These are phyloP conservation scores for Tulasnella sp. DNA, from an alignment of 768 basidiomycete species.

Conservation along the genomic window DNA sequence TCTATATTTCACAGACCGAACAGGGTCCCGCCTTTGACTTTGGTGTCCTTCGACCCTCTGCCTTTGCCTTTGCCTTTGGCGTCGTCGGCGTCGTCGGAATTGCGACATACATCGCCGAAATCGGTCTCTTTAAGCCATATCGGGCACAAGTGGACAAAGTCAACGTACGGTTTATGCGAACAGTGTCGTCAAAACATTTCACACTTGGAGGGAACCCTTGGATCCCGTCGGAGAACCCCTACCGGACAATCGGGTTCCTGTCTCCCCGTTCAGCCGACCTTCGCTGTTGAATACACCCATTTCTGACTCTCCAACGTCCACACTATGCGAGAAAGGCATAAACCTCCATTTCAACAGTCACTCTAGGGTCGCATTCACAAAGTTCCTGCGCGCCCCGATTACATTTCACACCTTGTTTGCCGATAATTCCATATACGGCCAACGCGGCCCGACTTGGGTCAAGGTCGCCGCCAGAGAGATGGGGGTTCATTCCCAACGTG, in stretches of 20 bases:
- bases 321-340: not conserved
- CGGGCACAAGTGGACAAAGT: not conserved
- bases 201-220: not conserved
- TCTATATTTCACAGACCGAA: too few species aligned
- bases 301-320: not conserved
- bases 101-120: not conserved
- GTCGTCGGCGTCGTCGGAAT: not conserved
- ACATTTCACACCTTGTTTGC: not conserved
- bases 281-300: not conserved
- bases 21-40: too few species aligned
- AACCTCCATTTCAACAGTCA: not conserved
- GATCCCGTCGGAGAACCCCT: conserved; percentile 12
- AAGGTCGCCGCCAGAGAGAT: not conserved
- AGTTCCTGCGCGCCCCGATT: not conserved
- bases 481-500: not conserved
- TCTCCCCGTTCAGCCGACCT: not conserved
- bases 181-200: not conserved
- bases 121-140: conserved; percentile 6
- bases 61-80: not conserved
- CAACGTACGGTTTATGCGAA: not conserved
- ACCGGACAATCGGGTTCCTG: conserved; percentile 13
- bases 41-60: too few species aligned
- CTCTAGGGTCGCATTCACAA: not conserved
- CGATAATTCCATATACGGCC: not conserved
- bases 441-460: not conserved